These are phyloP conservation scores for Candida namnaoensis DNA, from an alignment of 805 yeast species.

Conservation along the genomic window DNA sequence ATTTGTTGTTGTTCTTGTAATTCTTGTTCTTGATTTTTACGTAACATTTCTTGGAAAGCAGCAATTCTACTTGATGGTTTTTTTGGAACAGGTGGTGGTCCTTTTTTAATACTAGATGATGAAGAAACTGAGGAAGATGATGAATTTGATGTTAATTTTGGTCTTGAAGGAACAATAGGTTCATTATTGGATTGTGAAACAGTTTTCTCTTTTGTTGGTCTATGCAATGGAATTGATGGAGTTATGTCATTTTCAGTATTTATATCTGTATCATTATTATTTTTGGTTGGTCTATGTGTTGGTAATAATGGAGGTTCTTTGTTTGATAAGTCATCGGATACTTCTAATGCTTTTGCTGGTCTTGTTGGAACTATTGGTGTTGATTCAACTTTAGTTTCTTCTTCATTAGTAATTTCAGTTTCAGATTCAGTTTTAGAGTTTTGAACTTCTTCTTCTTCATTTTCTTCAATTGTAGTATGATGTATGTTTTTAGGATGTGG, in stretches of 20 bases:
- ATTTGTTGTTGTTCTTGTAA: constrained; percentile 46
- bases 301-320: too few relatives aligned
- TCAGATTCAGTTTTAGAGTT: background rate
- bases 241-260: too few relatives aligned
- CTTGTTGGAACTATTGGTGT: constrained; percentile 2
- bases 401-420: background rate
- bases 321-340: too few relatives aligned
- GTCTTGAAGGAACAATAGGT: constrained; percentile 1
- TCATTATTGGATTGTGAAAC: too few relatives aligned
- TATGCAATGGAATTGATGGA: too few relatives aligned
- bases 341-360: background rate
- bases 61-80: constrained; percentile 74
- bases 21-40: constrained; percentile 36
- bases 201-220: too few relatives aligned
- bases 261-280: too few relatives aligned
- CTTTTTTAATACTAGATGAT: constrained; percentile 13
- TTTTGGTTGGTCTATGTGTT: background rate
- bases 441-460: too few relatives aligned
- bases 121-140: constrained; percentile 1
- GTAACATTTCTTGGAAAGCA: constrained; percentile 72
- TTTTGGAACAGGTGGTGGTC: constrained; percentile 66
- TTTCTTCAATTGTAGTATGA: too few relatives aligned
- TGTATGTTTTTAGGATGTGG: too few relatives aligned
- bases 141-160: background rate
- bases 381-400: too few relatives aligned